Percentiles rank a stretch among this genome's conserved stretches.
These are phyloP conservation scores for Vigna mungo DNA, from an alignment of 306 rosid species.

Conservation along the genomic window DNA sequence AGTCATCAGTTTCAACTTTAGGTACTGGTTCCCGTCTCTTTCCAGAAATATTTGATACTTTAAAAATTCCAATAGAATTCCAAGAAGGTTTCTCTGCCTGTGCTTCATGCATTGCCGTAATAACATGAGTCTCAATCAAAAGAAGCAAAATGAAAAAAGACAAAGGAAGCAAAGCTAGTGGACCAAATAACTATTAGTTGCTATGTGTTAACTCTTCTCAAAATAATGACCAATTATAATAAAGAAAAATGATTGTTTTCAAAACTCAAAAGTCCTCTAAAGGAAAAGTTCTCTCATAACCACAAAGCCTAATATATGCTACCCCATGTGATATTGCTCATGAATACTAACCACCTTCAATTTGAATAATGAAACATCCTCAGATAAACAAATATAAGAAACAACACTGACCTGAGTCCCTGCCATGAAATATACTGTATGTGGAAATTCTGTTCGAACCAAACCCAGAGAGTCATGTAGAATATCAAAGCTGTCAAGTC, in stretches of 20 bases:
- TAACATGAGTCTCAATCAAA: slow-evolving; percentile 19
- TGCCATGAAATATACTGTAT: slow-evolving; percentile 75
- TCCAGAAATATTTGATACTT: slow-evolving; percentile 82
- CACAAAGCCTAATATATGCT: background rate
- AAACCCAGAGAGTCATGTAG: slow-evolving; percentile 76
- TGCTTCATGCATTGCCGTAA: slow-evolving; percentile 41
- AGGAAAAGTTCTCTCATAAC: slow-evolving; percentile 1
- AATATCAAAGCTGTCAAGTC: slow-evolving; percentile 83
- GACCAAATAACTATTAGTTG: background rate
- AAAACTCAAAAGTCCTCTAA: background rate
- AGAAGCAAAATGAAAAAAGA: slow-evolving; percentile 21
- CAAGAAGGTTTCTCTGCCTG: slow-evolving; percentile 85
- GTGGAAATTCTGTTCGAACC: slow-evolving; percentile 83
- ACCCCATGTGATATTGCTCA: slow-evolving; percentile 7
- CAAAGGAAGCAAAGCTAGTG: slow-evolving; percentile 31
- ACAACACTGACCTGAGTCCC: slow-evolving; percentile 85
- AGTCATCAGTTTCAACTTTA: slow-evolving; percentile 56
- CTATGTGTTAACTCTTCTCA: background rate
- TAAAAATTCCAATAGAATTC: slow-evolving; percentile 89
- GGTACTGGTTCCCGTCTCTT: slow-evolving; percentile 81
- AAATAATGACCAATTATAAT: slow-evolving; percentile 12
- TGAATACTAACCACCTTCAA: slow-evolving; percentile 17
- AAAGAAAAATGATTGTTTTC: background rate
- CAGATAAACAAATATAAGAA: slow-evolving; percentile 3
- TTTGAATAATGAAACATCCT: slow-evolving; percentile 12